Base-by-base conservation (phyloP, 495 filamentous ascomycete genomes). In the Penicillium desertorum region DNA sequence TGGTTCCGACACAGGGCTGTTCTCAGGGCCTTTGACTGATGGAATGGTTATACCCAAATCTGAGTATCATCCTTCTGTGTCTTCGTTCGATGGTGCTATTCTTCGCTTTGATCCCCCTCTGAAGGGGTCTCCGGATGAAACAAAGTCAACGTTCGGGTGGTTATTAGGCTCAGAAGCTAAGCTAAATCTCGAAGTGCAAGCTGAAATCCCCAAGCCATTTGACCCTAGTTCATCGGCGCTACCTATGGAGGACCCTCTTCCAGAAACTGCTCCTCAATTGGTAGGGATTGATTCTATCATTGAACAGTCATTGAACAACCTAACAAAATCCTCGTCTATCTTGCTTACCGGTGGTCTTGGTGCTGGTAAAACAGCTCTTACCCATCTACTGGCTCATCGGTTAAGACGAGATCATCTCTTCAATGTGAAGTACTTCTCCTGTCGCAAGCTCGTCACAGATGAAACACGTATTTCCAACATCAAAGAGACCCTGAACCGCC, bases 1-100 rank as follows among this genome's bases (percentile, higher is more conserved):
- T 55, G 74, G 72, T 4, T 69, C 72, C 1, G 72, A 73, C 12
- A 54, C 67, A 45, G 83, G 85, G 1, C 67, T 96, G 34, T 75
- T 97, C n/a, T 82, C 89, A 17, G 93, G 94, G 0, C 91, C 94
- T 4, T 63, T 98, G 27, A 97, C 92, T 0, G 88, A 97, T 72
- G 91, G 94, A 7, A 88, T 93, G 72, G 62, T 95, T 29, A 71
- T 98, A 25, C 81, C 83, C 0, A 71, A 63, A 47, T 58, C 70
- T 7, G 71, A 76, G n/a, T 70, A 69, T 46, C 68, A 71, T 42
- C 65, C 63, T 14, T 65, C 70, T 4, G 67, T 73, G 10, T 72
- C 73, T 56, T 65, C 68, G 23, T 79, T 79, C 48, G 73, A 78
- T 56, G 92, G 92, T 2, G 92, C 88, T n/a, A 79, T 96, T 29